Evolutionary conservation across 768 basidiomycete genomes (phyloP), one percentile per base, ranked within the genome.

Genomic region (Termitomyces sp.): DNA sequence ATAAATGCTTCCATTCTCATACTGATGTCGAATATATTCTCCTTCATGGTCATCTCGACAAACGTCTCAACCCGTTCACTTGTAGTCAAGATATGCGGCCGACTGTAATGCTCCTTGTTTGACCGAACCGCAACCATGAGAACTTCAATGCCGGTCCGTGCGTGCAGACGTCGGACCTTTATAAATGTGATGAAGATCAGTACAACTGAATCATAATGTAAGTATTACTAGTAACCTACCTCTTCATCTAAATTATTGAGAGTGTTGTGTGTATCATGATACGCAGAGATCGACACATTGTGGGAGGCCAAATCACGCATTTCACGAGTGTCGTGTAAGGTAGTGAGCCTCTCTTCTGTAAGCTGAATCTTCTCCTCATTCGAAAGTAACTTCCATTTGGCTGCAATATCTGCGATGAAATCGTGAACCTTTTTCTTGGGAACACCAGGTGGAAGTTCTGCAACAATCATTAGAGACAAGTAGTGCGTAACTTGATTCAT

Each of bases 1-100:
- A 45, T 46, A 24, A 5, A 60, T 6, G 42, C 50, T 28, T 60
- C 59, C 38, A 60, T 40, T 11, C 59, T 8, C 6, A 55, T 16
- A 16, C n/a, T 32, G 20, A 60, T 44, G 33, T 60, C 53, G 7
- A 13, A 9, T 2, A 35, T 4, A 3, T 28, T 59, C 51, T 50
- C 38, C 24, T 42, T n/a, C 12, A 35, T 4, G 3, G 58, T 52
- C 7, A 51, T 9, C 32, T 59, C 11, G 8, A 59, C 12, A 32
- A 59, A 59, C 4, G 24, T 35, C 9, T 22, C 16, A 2, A 60
- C 42, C 15, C 53, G 42, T 1, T 60, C 40, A 20, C 59, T 60
- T 7, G 53, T 60, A 15, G 59, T 48, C 11, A 48, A 7, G 9
- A 60, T 40, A 46, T 42, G 28, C 4, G 58, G 58, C 4, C 35